Base-by-base conservation (phyloP, 177 flowering plant genomes). In the Vitis hybrid region DNA sequence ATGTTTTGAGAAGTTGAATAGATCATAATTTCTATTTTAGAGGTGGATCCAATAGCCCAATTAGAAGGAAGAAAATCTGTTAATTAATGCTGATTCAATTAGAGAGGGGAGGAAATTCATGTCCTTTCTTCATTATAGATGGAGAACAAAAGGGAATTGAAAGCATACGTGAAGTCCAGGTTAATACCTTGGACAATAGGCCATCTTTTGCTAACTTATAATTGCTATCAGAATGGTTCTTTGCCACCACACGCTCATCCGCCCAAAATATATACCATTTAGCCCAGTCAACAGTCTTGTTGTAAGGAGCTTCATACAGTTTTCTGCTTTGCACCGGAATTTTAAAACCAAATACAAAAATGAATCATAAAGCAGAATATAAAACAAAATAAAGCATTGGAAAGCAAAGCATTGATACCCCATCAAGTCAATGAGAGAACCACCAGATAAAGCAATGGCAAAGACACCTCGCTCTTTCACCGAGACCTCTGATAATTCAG, bases 211-310 rank as follows among this genome's bases (percentile, higher is more conserved):
- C 90, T 9, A 84, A 82, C 85, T 85, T 91, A 58, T 93, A 91
- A 69, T 93, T 93, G 87, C 97, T 93, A 68, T 91, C 94, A 2
- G 78, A 64, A 63, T 93, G 98, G 69, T 50, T 86, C 75, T 89
- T 93, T 0, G 93, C 81, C 29, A 93, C 98, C 29, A 88, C 92
- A 51, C 93, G 88, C 73, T 93, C 97, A 51, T 91, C 98, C 5
- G 81, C 98, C 98, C 94, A 93, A 79, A 89, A 91, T 58, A 93
- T 72, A 69, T 93, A 75, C 97, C 98, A 91, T 71, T 86, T 91
- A 21, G 84, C 83, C 98, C 98, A 91, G 67, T 93, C 94, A 45
- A 93, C 85, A 9, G 94, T 88, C 80, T 83, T 86, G 76, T 70
- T 80, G 75, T 91, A 89, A 64, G 94, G 98, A 61, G 89, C 83